Conservation (phyloP, 2,329 filamentous ascomycete species). For the Keithomyces neogunnii region DNA sequence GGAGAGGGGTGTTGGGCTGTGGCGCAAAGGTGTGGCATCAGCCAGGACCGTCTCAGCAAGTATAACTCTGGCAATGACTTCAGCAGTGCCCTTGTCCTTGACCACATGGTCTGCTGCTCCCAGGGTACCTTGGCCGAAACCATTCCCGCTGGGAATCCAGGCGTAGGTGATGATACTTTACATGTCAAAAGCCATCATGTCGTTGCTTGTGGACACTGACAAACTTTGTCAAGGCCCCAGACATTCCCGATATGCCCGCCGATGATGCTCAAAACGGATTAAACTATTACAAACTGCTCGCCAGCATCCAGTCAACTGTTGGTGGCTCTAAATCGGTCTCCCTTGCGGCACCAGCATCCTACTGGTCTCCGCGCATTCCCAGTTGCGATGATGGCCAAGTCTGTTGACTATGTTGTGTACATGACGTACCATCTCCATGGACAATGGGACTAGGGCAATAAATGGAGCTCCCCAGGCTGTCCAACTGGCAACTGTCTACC, state of each 20-base stretch:
- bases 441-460: conserved; percentile 23
- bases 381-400: conserved; percentile 15
- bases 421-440: conserved; percentile 29
- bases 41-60: too few species aligned
- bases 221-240: neutral
- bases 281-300: neutral
- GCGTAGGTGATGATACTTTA: neutral
- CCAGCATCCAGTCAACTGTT: too few species aligned
- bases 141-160: too few species aligned
- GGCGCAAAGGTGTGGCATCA: too few species aligned
- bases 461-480: conserved; percentile 15
- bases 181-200: too few species aligned
- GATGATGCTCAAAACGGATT: neutral
- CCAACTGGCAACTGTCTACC: conserved; percentile 23
- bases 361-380: conserved; percentile 23
- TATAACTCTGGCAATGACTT: too few species aligned
- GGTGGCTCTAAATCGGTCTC: neutral
- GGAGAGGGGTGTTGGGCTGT: too few species aligned
- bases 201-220: neutral
- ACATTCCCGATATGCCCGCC: neutral
- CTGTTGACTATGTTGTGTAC: conserved; percentile 24
- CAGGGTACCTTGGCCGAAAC: too few species aligned
- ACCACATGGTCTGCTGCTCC: too few species aligned
- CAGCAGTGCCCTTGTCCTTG: too few species aligned
- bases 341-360: conserved; percentile 23